Percentiles rank a stretch among this genome's conserved stretches.
phyloP scores from a whole-genome alignment of 495 filamentous ascomycete genomes.

The Talaromyces trachyspermus region DNA sequence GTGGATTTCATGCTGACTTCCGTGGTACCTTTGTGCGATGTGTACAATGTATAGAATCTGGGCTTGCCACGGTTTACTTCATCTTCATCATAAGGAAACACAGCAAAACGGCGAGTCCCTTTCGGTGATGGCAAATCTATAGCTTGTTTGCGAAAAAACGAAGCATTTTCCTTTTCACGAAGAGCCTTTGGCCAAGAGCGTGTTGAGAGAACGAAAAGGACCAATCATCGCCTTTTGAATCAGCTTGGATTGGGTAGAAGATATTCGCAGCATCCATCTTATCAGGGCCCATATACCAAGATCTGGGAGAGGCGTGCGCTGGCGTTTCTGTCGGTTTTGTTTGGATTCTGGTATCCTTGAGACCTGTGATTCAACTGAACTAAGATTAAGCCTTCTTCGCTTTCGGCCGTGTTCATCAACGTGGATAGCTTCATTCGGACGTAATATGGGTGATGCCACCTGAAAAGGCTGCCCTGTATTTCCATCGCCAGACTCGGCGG shows the following conservation, averaged over 20 bases:
- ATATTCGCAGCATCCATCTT: slow-evolving; percentile 12
- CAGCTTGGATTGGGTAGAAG: slow-evolving; percentile 16
- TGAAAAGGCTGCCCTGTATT: too few relatives aligned
- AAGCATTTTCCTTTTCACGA: slow-evolving; percentile 20
- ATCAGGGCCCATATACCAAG: slow-evolving; percentile 27
- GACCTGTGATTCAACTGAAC: neutral
- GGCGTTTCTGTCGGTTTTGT: neutral
- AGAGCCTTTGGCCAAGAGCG: slow-evolving; percentile 16
- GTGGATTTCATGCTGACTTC: slow-evolving; percentile 18
- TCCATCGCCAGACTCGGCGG: too few relatives aligned
- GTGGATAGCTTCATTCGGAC: slow-evolving; percentile 19
- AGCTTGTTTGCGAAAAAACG: slow-evolving; percentile 18
- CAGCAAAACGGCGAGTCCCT: slow-evolving; percentile 11
- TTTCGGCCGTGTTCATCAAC: slow-evolving; percentile 35
- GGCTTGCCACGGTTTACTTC: slow-evolving; percentile 6
- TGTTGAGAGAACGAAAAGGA: slow-evolving; percentile 12
- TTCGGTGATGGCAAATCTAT: slow-evolving; percentile 10
- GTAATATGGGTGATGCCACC: neutral
- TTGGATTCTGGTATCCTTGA: neutral
- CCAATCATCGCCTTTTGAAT: slow-evolving; percentile 14
- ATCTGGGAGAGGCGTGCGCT: neutral
- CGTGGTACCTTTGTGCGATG: slow-evolving; percentile 14
- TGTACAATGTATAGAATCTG: slow-evolving; percentile 21
- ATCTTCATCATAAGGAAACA: slow-evolving; percentile 19
- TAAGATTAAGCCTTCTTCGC: slow-evolving; percentile 26